Evolutionary conservation across 495 filamentous ascomycete species (phyloP).

Genomic region (Aspergillus ostianus): DNA sequence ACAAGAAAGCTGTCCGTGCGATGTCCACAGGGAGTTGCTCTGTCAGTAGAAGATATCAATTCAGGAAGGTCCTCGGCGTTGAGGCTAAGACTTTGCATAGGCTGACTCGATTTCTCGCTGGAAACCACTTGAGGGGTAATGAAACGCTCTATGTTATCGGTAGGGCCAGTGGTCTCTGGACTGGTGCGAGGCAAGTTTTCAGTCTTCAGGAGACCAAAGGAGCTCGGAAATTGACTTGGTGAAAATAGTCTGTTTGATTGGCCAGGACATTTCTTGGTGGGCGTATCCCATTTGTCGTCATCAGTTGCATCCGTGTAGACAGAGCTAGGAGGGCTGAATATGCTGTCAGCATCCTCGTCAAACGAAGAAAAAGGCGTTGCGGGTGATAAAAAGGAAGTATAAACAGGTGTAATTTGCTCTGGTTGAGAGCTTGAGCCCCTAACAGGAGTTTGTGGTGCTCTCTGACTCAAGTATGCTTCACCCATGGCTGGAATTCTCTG

Average conservation of each 20-base stretch:
- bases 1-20: neutral
- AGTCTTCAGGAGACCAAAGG: neutral
- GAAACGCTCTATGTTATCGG: neutral
- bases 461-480: constrained; percentile 2
- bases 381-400: neutral
- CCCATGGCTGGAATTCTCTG: constrained; percentile 1
- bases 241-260: neutral
- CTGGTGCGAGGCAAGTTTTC: neutral
- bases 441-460: constrained; percentile 1
- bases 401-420: neutral
- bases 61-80: neutral
- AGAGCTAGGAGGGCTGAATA: constrained; percentile 2
- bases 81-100: neutral
- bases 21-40: constrained; percentile 1
- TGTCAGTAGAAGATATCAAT: neutral
- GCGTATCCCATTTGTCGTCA: neutral
- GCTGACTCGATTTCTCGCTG: neutral
- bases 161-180: neutral
- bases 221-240: neutral
- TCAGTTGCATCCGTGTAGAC: constrained; percentile 1
- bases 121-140: neutral
- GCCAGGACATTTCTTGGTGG: neutral
- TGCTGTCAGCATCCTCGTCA: neutral
- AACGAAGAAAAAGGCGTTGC: neutral
- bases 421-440: neutral